Percentiles rank a stretch among this genome's conserved stretches.
phyloP scores from a whole-genome alignment of 495 filamentous ascomycete species.

The Chaetomium fimeti region DNA sequence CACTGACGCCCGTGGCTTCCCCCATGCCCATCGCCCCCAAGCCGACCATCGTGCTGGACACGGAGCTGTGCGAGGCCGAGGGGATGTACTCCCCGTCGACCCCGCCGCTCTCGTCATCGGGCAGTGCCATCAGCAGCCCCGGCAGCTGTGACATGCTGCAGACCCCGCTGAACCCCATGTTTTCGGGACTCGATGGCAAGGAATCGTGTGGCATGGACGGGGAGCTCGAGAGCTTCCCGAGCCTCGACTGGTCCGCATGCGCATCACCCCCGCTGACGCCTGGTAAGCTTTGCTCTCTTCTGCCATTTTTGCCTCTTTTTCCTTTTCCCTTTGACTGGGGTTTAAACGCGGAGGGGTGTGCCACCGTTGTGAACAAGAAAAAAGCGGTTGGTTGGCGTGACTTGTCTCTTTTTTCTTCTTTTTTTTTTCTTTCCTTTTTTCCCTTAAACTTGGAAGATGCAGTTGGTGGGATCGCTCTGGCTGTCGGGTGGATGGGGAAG shows the following conservation, averaged over 20 bases:
- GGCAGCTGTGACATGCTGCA: constrained; percentile 73
- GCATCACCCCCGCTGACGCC: constrained; percentile 87
- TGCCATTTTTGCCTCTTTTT: constrained; percentile 22
- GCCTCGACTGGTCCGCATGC: constrained; percentile 71
- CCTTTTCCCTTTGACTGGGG: neutral
- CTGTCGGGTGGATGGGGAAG: neutral
- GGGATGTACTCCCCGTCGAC: constrained; percentile 79
- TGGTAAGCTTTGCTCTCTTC: constrained; percentile 61
- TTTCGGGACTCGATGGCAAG: constrained; percentile 75
- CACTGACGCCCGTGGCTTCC: constrained; percentile 74
- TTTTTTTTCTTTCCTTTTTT: neutral
- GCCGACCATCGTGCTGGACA: constrained; percentile 74
- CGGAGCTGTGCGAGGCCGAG: constrained; percentile 66
- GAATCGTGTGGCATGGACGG: constrained; percentile 69
- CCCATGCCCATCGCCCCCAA: constrained; percentile 72
- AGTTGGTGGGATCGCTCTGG: neutral
- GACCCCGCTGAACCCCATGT: constrained; percentile 78
- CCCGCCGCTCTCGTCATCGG: constrained; percentile 80
- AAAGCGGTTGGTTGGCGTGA: neutral
- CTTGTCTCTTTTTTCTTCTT: neutral
- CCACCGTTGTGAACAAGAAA: neutral
- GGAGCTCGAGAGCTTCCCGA: constrained; percentile 71
- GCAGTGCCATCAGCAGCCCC: constrained; percentile 82
- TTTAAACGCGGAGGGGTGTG: neutral
- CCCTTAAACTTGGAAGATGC: neutral